phyloP scores from a whole-genome alignment of 305 asterid genomes.

The Fraxinus angustifolia region DNA sequence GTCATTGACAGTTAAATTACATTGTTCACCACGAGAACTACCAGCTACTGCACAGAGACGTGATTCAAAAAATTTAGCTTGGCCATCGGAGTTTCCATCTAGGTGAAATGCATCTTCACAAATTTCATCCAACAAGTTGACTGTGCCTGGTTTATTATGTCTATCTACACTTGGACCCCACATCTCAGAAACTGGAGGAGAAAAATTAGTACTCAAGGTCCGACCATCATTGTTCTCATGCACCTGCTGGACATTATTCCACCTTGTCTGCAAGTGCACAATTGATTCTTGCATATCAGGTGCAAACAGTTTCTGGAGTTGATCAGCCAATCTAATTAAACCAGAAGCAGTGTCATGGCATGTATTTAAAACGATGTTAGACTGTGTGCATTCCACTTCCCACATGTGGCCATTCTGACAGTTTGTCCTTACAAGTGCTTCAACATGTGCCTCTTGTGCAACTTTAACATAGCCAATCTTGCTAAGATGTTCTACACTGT shows the following conservation, averaged over 20 bases:
- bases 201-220: constrained; percentile 32
- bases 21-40: constrained; percentile 37
- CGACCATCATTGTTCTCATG: constrained; percentile 42
- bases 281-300: constrained; percentile 83
- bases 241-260: constrained; percentile 68
- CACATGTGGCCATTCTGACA: constrained; percentile 58
- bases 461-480: constrained; percentile 82
- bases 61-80: constrained; percentile 44
- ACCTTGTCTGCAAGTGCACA: constrained; percentile 91
- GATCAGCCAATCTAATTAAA: constrained; percentile 65
- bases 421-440: constrained; percentile 60
- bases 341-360: constrained; percentile 83
- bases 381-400: constrained; percentile 79
- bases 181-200: constrained; percentile 39
- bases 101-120: constrained; percentile 75
- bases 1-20: constrained; percentile 19
- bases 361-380: constrained; percentile 61
- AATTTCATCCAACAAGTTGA: constrained; percentile 83
- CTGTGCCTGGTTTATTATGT: constrained; percentile 30
- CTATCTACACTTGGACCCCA: constrained; percentile 39
- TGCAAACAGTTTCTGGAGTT: constrained; percentile 79
- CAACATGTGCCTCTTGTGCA: constrained; percentile 73
- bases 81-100: constrained; percentile 46
- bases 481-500: constrained; percentile 65
- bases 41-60: constrained; percentile 32